Percentiles rank a stretch among this genome's conserved stretches.
phyloP scores from a whole-genome alignment of 116 monocot species.

The Dioscorea cayenensis region DNA sequence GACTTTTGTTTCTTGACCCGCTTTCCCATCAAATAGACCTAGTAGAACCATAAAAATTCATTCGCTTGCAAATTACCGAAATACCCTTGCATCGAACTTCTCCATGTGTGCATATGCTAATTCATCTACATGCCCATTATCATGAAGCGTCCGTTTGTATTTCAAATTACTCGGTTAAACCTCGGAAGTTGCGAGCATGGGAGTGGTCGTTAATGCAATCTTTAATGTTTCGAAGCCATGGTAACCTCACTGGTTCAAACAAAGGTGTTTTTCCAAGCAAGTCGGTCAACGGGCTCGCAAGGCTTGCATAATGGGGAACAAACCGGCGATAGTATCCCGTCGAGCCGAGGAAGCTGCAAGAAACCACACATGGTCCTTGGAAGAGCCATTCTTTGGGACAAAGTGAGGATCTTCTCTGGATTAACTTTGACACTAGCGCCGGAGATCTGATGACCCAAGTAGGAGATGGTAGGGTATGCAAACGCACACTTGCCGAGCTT shows the following conservation, averaged over 20 bases:
- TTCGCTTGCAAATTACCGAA: too few species aligned
- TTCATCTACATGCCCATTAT: too few species aligned
- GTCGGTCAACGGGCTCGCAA: too few species aligned
- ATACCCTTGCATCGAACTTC: too few species aligned
- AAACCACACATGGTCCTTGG: neutral
- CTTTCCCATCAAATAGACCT: too few species aligned
- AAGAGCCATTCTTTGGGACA: neutral
- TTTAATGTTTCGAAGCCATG: neutral
- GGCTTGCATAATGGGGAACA: neutral
- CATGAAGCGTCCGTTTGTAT: neutral
- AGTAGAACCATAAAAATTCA: too few species aligned
- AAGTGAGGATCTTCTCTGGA: too few species aligned
- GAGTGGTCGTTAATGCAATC: neutral
- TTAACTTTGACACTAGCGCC: neutral
- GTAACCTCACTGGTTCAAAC: neutral
- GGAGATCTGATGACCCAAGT: neutral
- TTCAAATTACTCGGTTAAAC: neutral
- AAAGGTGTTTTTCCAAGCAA: too few species aligned
- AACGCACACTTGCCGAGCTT: neutral
- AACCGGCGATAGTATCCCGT: neutral
- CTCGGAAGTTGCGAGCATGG: neutral
- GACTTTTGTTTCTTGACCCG: too few species aligned
- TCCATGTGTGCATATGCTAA: too few species aligned
- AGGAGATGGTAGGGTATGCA: neutral
- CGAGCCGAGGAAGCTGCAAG: neutral